Conservation (phyloP, 371 early-diverging fungal species). For the Rhizopus stolonifer region DNA sequence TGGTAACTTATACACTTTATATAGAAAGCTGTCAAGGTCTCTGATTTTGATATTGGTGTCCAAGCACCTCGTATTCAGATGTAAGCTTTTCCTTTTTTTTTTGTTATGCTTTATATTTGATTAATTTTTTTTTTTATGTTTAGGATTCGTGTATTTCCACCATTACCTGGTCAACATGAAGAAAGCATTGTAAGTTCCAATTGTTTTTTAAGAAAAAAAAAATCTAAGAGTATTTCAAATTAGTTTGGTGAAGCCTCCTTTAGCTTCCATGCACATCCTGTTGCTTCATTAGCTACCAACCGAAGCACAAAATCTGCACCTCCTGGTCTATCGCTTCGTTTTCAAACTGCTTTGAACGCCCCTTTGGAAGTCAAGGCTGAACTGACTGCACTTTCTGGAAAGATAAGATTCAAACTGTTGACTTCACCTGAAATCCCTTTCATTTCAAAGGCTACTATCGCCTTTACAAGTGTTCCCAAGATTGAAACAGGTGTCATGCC, state of each 20-base stretch:
- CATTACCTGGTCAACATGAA: conserved; percentile 45
- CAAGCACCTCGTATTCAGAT: conserved; percentile 47
- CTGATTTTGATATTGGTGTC: conserved; percentile 47
- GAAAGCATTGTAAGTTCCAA: conserved; percentile 38
- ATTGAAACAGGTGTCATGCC: conserved; percentile 50
- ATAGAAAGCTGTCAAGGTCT: conserved; percentile 40
- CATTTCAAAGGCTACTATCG: conserved; percentile 43
- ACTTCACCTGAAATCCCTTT: conserved; percentile 46
- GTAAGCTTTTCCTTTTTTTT: conserved; percentile 19
- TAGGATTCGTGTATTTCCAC: conserved; percentile 47
- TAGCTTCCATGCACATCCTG: conserved; percentile 48
- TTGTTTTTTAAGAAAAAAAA: no score
- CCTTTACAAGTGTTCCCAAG: conserved; percentile 38
- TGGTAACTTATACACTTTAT: not conserved
- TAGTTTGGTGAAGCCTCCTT: conserved; percentile 50
- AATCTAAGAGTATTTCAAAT: not conserved
- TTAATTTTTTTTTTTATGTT: not conserved
- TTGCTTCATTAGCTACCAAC: conserved; percentile 26
- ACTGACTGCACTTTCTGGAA: conserved; percentile 39
- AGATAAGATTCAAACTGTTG: conserved; percentile 39
- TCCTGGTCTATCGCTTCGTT: conserved; percentile 35
- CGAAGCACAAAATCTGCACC: conserved; percentile 29
- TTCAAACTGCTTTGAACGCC: conserved; percentile 31
- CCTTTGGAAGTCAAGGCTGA: conserved; percentile 40
- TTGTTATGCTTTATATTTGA: not conserved